Evolutionary conservation across 257 asterid genomes (phyloP).

Genomic region (Petunia secreta): DNA sequence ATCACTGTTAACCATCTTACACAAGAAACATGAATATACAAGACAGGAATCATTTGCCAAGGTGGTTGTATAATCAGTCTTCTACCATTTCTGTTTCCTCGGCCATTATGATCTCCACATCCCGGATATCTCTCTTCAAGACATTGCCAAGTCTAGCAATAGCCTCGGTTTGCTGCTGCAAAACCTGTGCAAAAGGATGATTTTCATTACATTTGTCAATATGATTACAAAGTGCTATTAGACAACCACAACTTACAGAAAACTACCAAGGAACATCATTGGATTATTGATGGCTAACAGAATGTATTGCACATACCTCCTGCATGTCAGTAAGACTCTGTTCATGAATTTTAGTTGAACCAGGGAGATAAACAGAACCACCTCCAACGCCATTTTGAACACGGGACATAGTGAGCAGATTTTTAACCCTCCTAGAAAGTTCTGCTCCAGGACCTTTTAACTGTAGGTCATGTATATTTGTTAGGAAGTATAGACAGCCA

Average conservation of each 20-base stretch:
- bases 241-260: slow-evolving; percentile 18
- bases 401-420: slow-evolving; percentile 73
- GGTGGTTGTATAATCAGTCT: slow-evolving; percentile 27
- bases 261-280: not conserved
- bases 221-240: not conserved
- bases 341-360: slow-evolving; percentile 86
- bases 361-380: slow-evolving; percentile 76
- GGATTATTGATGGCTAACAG: not conserved
- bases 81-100: slow-evolving; percentile 69
- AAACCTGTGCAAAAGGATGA: slow-evolving; percentile 52
- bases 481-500: slow-evolving; percentile 35
- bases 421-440: slow-evolving; percentile 89
- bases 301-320: slow-evolving; percentile 58
- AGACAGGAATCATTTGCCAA: not conserved
- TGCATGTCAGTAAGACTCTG: slow-evolving; percentile 91
- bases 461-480: slow-evolving; percentile 47
- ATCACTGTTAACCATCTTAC: not conserved
- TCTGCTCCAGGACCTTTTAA: slow-evolving; percentile 96
- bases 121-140: slow-evolving; percentile 82
- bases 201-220: not conserved
- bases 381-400: slow-evolving; percentile 74
- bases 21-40: slow-evolving; percentile 2
- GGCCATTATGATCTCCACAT: slow-evolving; percentile 90
- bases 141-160: slow-evolving; percentile 85
- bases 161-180: slow-evolving; percentile 94